Evolutionary conservation across 495 filamentous ascomycete species (phyloP), one percentile per base, ranked within the genome.

Genomic region (Penicillium cosmopolitanum): DNA sequence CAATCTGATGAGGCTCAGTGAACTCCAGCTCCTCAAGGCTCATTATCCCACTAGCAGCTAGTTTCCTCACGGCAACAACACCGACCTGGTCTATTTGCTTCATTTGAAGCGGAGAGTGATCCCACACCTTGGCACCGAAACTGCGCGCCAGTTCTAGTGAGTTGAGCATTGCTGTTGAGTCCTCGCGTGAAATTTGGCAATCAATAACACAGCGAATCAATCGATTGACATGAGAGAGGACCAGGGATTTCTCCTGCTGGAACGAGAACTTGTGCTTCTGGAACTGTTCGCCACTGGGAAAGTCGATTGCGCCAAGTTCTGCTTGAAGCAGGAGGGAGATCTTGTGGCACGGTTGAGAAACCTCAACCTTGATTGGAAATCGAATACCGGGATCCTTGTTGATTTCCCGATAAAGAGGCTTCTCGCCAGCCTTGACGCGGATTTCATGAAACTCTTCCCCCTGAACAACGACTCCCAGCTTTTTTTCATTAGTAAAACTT

Each of bases 71-170:
- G 6, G 85, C 82, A 3, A 87, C 92, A 13, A 87, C 78, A 0
- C 94, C 96, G 50, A 96, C 82, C n/a, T 87, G 84, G 4, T 90
- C 87, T 9, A 98, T 82, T 66, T 98, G 95, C 55, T 90, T 93
- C 70, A 98, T 84, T 55, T 97, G 91, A 16, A 88, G 80, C 1
- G 91, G 86, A 0, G 88, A 91, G 35, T 89, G 84, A 59, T 98
- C 96, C 96, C 96, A 98, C 4, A 86, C 89, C 57, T 83, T 85
- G 11, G 91, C 92, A 31, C 84, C 81, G 42, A 98, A 80, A 56
- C 90, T 91, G 57, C 96, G 80, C 7, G 86, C 81, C 18, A 98
- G 80, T 66, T 96, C 91, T 15, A 98, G 77, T 11, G 91, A 89
- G 58, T 87, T 89, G 48, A 82, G 82, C 10, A 84, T 82, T 10